Evolutionary conservation across 164 flowering plant genomes (phyloP).

Genomic region (Protea cynaroides): DNA sequence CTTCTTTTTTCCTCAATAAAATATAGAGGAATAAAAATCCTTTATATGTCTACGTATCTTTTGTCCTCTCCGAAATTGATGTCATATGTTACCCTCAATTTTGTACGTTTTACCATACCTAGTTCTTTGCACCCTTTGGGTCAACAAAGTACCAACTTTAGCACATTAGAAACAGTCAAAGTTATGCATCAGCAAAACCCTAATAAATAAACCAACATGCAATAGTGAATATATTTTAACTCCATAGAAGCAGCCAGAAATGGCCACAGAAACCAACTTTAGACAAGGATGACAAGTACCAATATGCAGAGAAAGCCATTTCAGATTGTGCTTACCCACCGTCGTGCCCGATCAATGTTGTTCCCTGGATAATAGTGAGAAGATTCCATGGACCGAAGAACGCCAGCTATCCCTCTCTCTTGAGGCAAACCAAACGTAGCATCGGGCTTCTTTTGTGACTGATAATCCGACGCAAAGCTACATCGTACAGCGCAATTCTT

Average conservation of each 20-base stretch:
- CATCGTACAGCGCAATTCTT: constrained; percentile 78
- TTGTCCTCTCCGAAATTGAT: too few species aligned
- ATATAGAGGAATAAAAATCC: too few species aligned
- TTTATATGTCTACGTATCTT: too few species aligned
- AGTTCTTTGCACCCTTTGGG: neutral
- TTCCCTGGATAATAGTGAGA: constrained; percentile 74
- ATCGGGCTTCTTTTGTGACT: constrained; percentile 42
- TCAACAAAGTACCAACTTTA: neutral
- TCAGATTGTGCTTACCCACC: constrained; percentile 92
- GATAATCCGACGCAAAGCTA: constrained; percentile 35
- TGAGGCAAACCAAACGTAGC: constrained; percentile 62
- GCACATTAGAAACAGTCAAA: neutral
- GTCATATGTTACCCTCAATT: too few species aligned
- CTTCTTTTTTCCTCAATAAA: too few species aligned
- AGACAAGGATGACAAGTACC: too few species aligned
- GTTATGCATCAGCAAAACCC: neutral
- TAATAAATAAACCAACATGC: neutral
- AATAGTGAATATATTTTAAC: neutral
- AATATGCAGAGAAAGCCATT: constrained; percentile 5
- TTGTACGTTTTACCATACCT: neutral
- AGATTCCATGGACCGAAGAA: constrained; percentile 93
- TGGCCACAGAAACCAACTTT: neutral
- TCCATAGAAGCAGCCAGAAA: neutral
- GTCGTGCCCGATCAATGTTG: constrained; percentile 71
- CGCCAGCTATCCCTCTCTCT: constrained; percentile 30